A percentile compares a stretch with the other conserved stretches of the same genome.
These are phyloP conservation scores for Artemisia annua DNA, from an alignment of 129 eudicot genomes.

Conservation along the genomic window DNA sequence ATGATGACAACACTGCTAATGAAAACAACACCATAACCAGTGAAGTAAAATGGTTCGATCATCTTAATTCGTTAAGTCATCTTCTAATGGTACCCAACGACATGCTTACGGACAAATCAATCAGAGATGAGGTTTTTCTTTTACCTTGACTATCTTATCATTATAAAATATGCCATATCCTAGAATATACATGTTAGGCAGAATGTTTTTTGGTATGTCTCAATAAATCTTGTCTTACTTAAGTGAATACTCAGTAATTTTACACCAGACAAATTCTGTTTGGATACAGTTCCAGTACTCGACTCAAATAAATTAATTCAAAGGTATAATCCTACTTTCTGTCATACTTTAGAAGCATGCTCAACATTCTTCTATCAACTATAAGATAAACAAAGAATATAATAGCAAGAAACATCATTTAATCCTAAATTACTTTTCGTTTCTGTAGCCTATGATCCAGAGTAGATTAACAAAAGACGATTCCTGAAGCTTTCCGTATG, in stretches of 20 bases:
- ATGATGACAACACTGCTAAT: too few species aligned
- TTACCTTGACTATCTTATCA: too few species aligned
- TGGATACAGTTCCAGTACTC: constrained; percentile 80
- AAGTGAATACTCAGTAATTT: constrained; percentile 66
- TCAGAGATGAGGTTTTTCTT: too few species aligned
- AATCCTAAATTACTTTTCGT: neutral
- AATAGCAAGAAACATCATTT: neutral
- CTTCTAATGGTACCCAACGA: too few species aligned
- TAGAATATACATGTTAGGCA: neutral
- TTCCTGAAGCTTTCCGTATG: too few species aligned
- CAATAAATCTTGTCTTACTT: constrained; percentile 60
- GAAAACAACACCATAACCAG: too few species aligned
- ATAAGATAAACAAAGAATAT: too few species aligned
- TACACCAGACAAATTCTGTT: constrained; percentile 92
- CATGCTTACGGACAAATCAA: too few species aligned
- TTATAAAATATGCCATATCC: constrained; percentile 8
- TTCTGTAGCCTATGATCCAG: too few species aligned
- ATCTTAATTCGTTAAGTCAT: too few species aligned
- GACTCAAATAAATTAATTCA: constrained; percentile 68
- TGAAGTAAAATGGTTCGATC: too few species aligned
- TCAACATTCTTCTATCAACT: neutral
- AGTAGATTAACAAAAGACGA: too few species aligned
- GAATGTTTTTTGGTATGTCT: constrained; percentile 62
- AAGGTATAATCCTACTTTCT: constrained; percentile 51
- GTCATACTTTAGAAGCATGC: constrained; percentile 6